These are phyloP conservation scores for Sclerotinia minor DNA, from an alignment of 2,329 filamentous ascomycete genomes.

Conservation along the genomic window DNA sequence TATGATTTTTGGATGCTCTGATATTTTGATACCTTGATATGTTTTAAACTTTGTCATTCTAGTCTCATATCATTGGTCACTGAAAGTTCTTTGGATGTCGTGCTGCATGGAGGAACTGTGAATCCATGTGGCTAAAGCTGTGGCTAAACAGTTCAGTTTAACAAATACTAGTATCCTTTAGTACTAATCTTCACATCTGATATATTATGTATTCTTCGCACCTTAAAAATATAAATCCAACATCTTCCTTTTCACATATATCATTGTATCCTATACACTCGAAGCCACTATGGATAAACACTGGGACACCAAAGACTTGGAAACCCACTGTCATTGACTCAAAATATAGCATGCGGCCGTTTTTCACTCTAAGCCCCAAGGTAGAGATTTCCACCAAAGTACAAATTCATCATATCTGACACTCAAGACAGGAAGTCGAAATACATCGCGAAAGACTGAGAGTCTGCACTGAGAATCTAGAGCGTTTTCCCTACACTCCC, in stretches of 20 bases:
- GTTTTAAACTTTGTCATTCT: background rate
- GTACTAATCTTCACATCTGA: background rate
- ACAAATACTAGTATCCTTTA: background rate
- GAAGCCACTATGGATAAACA: background rate
- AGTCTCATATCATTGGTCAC: background rate
- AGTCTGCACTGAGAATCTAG: background rate
- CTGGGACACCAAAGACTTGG: background rate
- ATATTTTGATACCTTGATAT: too few species aligned
- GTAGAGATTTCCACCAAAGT: too few species aligned
- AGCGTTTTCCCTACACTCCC: conserved; percentile 2
- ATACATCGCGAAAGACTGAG: background rate
- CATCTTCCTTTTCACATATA: background rate
- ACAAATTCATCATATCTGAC: background rate
- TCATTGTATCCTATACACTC: background rate
- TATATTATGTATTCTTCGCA: too few species aligned
- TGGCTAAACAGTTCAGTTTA: background rate
- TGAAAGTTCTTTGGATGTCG: background rate
- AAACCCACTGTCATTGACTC: background rate
- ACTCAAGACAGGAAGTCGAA: background rate
- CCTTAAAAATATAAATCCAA: background rate
- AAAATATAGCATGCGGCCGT: background rate
- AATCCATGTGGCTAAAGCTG: background rate
- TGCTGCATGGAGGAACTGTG: too few species aligned
- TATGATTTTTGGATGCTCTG: background rate
- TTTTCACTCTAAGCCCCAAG: too few species aligned